phyloP scores from a whole-genome alignment of 345 rosid genomes.

The Salix exigua region DNA sequence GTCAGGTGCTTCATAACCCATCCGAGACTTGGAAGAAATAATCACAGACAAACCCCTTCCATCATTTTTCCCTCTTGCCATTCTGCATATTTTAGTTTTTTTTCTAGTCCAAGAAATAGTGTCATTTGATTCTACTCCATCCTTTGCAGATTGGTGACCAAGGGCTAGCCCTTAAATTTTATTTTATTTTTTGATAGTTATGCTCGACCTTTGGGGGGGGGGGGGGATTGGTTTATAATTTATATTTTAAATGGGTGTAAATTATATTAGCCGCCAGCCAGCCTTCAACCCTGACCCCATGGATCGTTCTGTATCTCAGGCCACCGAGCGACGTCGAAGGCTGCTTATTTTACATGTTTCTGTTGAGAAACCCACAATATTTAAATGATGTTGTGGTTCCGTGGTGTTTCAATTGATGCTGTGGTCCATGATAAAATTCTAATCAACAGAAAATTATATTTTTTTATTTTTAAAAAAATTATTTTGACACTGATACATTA shows the following conservation, averaged over 20 bases:
- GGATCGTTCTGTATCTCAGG: neutral
- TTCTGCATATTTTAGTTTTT: neutral
- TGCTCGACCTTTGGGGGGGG: neutral
- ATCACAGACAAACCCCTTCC: too few relatives aligned
- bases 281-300: neutral
- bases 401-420: too few relatives aligned
- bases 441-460: too few relatives aligned
- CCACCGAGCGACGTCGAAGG: neutral
- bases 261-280: too few relatives aligned
- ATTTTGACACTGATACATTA: too few relatives aligned
- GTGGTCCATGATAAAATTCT: too few relatives aligned
- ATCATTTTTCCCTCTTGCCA: neutral
- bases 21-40: neutral
- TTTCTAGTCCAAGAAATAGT: neutral
- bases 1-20: slow-evolving; percentile 55
- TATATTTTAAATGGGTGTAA: slow-evolving; percentile 2
- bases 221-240: slow-evolving; percentile 1
- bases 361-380: too few relatives aligned
- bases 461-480: too few relatives aligned
- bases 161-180: slow-evolving; percentile 24
- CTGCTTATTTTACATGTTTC: neutral
- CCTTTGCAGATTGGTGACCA: slow-evolving; percentile 68
- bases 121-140: slow-evolving; percentile 4
- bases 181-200: neutral
- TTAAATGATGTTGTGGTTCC: too few relatives aligned